Conservation (phyloP, 2,329 filamentous ascomycete genomes). For the Penicillium oxalicum region DNA sequence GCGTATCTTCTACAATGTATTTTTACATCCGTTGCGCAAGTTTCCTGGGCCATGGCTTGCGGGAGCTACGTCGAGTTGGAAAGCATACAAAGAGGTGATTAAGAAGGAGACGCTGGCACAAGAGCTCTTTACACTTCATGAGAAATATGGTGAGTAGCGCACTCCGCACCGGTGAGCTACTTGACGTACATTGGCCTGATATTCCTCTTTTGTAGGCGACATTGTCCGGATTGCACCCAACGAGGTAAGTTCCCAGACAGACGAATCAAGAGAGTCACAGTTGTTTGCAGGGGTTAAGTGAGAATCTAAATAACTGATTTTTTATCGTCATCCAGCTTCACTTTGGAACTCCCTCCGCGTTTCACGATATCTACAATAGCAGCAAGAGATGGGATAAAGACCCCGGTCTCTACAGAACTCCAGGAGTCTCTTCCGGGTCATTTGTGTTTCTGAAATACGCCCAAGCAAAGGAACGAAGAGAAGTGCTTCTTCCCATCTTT, state of each 20-base stretch:
- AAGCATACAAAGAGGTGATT: constrained; percentile 10
- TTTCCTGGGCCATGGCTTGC: constrained; percentile 11
- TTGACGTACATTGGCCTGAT: too few relatives aligned
- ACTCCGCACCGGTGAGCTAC: neutral
- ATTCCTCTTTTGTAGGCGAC: neutral
- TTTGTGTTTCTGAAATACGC: constrained; percentile 10
- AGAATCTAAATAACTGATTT: neutral
- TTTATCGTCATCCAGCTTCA: constrained; percentile 1
- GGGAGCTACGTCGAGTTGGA: constrained; percentile 8
- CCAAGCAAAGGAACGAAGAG: constrained; percentile 7
- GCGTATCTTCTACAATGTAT: constrained; percentile 6
- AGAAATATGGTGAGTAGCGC: neutral
- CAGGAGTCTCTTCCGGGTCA: constrained; percentile 4
- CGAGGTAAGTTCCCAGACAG: neutral
- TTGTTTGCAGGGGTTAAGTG: too few relatives aligned
- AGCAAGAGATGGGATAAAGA: constrained; percentile 12
- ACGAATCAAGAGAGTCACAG: too few relatives aligned
- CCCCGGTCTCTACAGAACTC: constrained; percentile 8
- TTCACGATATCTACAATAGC: constrained; percentile 9
- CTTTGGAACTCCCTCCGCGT: constrained; percentile 6
- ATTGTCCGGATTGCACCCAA: constrained; percentile 3
- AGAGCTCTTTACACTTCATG: constrained; percentile 1
- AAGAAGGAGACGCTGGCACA: constrained; percentile 5
- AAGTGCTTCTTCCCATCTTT: constrained; percentile 9
- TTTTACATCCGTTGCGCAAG: constrained; percentile 10